phyloP scores from a whole-genome alignment of 2,329 filamentous ascomycete genomes.

The Fusarium luffae region DNA sequence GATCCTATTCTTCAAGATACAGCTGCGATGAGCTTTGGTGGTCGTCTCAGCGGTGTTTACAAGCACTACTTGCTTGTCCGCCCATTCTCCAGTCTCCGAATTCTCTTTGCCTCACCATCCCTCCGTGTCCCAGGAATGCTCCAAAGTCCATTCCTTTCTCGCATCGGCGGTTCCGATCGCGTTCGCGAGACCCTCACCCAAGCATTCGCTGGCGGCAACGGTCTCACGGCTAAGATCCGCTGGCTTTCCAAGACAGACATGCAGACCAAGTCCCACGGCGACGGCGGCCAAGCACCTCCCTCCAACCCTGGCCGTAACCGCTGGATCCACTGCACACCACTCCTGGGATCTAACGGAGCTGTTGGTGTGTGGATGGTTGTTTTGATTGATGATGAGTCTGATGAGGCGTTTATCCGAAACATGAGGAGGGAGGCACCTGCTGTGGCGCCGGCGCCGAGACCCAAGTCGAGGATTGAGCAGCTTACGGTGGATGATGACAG shows the following conservation, averaged over 20 bases:
- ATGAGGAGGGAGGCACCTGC: constrained; percentile 31
- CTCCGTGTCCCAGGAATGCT: constrained; percentile 75
- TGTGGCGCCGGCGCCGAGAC: constrained; percentile 16
- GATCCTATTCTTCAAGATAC: constrained; percentile 39
- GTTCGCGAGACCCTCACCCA: constrained; percentile 61
- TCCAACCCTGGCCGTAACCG: constrained; percentile 64
- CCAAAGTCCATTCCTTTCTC: constrained; percentile 67
- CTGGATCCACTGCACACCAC: constrained; percentile 82
- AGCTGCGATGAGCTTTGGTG: constrained; percentile 24
- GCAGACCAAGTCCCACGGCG: constrained; percentile 47
- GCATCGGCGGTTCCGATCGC: constrained; percentile 61
- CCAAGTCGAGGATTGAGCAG: background rate
- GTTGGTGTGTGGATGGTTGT: constrained; percentile 85
- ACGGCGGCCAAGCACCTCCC: constrained; percentile 23
- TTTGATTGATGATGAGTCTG: constrained; percentile 72
- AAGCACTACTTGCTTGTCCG: constrained; percentile 72
- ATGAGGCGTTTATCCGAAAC: constrained; percentile 11
- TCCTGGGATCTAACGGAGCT: constrained; percentile 72
- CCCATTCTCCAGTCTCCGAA: constrained; percentile 72
- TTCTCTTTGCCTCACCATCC: constrained; percentile 76
- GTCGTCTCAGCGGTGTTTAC: constrained; percentile 51
- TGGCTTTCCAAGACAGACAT: constrained; percentile 62
- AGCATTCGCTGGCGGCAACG: constrained; percentile 75
- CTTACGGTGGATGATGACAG: constrained; percentile 26
- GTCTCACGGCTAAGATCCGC: constrained; percentile 78